Evolutionary conservation across 2,329 filamentous ascomycete species (phyloP), one percentile per base, ranked within the genome.

Genomic region (Thelonectria discophora): DNA sequence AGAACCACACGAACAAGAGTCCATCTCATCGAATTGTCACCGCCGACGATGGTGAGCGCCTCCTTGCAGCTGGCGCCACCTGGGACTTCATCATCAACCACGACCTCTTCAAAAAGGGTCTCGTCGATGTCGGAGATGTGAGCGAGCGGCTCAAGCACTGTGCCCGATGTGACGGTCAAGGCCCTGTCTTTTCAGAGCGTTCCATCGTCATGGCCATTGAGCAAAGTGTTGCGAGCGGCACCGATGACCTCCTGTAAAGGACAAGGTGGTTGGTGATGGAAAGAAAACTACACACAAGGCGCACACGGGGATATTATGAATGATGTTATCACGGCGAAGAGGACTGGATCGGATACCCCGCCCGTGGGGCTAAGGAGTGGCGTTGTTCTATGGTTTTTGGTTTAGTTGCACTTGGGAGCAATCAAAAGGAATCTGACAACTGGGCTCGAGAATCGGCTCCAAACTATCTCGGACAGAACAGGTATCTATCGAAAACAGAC

Each of bases 61-160:
- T 96, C 13, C 81, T 95, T 7, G 90, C 90, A 39, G 90, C 90
- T 0, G 89, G 89, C 17, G 91, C 92, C 2, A 90, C 93, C 0
- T 98, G 94, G 94, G 94, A 97, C 71, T 82, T 93, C 55, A 95
- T 98, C 62, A 91, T 96, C 72, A 83, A 81, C 55, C 92, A 97
- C 76, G 87, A 91, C 7, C 78, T 93, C 9, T 96, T 91, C 75
- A 87, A 88, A 74, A 84, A 86, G 48, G 93, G 93, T 0, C 81
- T 92, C 18, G 89, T 97, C 24, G 92, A 98, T 75, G 88, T 97
- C 12, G 89, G 84, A 39, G 86, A 90, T 73, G 91, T 97, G 32
- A 93, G 90, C 74, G 90, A 95, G 72, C 83, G 88, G 12, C 80
- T 98, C 55, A 94, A 92, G 79, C 82, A 84, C 17, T 80, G 86